Evolutionary conservation across 2,329 filamentous ascomycete species (phyloP), one percentile per base, ranked within the genome.

Genomic region (Epichloe glyceriae): DNA sequence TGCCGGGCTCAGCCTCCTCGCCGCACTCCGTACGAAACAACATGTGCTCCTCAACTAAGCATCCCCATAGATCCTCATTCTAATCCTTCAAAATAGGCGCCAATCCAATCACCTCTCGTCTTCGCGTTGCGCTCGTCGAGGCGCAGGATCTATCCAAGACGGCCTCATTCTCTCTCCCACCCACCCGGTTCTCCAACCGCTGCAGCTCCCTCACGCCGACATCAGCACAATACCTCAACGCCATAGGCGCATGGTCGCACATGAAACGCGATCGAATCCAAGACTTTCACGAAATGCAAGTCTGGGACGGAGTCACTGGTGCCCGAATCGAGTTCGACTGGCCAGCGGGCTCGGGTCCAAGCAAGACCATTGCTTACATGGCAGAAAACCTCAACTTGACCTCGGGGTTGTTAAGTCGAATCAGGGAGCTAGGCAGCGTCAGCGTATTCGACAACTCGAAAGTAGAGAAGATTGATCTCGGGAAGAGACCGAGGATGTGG

Each of bases 231-330:
- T 96, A 93, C 61, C 76, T 97, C 55, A 76, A 87, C 62, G 73
- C 77, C 4, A 93, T 95, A 54, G 93, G 91, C 37, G 89, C 85
- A 47, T 97, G 91, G 93, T 63, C 74, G 6, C 82, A 94, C 62
- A 72, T 96, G 54, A 77, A 86, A 57, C 70, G 74, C 41, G 73
- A 79, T 5, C 81, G 93, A 34, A 80, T 93, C 35, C 90, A 96
- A 70, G 78, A 83, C 1, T 98, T 96, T 67, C 83, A 94, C 53
- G 86, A 91, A 60, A 98, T 98, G 93, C 86, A 95, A 66, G 93
- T 97, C 34, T 98, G 94, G 93, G 93, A 98, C 66, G 94, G 91
- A 55, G 80, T 95, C 51, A 87, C 86, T 40, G 89, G 82, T 53
- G 87, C 89, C 37, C 80, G 83, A 58, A 93, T 98, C 64, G 85